Base-by-base conservation (phyloP, 306 rosid species). In the Dicorynia guianensis region DNA sequence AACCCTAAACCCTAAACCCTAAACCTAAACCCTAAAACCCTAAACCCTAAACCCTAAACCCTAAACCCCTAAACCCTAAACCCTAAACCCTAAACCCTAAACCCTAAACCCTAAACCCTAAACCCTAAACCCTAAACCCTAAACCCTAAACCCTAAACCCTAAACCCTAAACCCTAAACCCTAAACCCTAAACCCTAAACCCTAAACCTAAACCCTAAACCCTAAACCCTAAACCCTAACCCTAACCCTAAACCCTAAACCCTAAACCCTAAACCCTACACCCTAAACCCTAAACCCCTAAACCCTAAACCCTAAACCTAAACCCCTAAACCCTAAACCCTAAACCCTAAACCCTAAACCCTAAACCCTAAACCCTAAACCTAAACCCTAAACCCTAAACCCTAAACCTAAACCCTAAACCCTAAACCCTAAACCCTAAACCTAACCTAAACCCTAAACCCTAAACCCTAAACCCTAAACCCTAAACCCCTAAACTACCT, bases 161-260 rank as follows among this genome's bases (percentile, higher is more conserved):
- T 20, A n/a, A 61, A 61, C 13, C 67, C 67, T n/a, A 8, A 61
- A 61, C 40, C 67, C 67, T 11, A 8, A 30, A 30, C 13, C 67
- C 67, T n/a, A 8, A 61, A 30, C 67, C 44, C 11, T n/a, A n/a
- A 30, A 30, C 67, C n/a, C n/a, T n/a, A n/a, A n/a, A n/a, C n/a
- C n/a, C n/a, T n/a, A n/a, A n/a, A n/a, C n/a, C n/a, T n/a, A n/a
- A n/a, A n/a, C n/a, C 67, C 10, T 4, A 17, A 61, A 30, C 67
- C 67, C 44, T 12, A 30, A 61, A 10, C 67, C 67, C 44, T 30
- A 61, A 30, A 56, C 67, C 67, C 67, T 10, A 61, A n/a, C n/a
- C n/a, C n/a, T n/a, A 61, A 30, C 67, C 67, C 62, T 56, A 56
- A 61, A 30, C 67, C 67, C 67, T 36, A 30, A 61, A 61, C 67